Evolutionary conservation across 1,139 yeast genomes (phyloP).

Genomic region (Yamadazyma conglobata): DNA sequence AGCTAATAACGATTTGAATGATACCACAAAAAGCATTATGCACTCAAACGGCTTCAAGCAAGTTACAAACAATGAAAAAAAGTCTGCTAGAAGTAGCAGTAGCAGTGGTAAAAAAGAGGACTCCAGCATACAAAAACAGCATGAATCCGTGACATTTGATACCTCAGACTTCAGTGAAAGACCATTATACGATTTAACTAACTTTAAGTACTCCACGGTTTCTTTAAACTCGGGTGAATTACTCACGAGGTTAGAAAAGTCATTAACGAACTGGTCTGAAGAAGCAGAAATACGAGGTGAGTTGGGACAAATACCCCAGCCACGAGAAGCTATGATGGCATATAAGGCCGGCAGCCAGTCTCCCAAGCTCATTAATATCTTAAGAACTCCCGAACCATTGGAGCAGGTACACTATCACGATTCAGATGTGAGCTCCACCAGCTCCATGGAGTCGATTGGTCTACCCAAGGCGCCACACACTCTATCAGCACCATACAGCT

Average conservation of each 20-base stretch:
- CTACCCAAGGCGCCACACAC: constrained; percentile 1
- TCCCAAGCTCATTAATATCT: background rate
- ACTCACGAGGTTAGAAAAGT: constrained; percentile 25
- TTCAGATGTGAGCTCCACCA: constrained; percentile 14
- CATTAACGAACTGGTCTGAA: constrained; percentile 13
- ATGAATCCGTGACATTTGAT: constrained; percentile 1
- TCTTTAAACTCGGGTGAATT: constrained; percentile 32
- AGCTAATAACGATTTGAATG: no score
- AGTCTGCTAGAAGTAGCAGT: no score
- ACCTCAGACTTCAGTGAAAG: constrained; percentile 6
- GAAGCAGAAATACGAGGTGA: constrained; percentile 3
- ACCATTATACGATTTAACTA: constrained; percentile 6
- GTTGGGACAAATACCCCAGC: constrained; percentile 1
- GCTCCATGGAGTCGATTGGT: constrained; percentile 9
- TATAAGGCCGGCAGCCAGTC: constrained; percentile 3
- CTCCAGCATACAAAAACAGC: no score
- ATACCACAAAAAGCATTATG: no score
- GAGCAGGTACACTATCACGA: constrained; percentile 17
- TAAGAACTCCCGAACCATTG: constrained; percentile 7
- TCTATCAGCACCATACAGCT: constrained; percentile 1
- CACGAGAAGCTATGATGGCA: constrained; percentile 8
- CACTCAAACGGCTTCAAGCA: no score
- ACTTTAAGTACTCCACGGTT: constrained; percentile 6
- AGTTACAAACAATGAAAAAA: no score
- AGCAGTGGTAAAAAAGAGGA: no score